Evolutionary conservation across 768 basidiomycete species (phyloP), one percentile per base, ranked within the genome.

Genomic region (Ramaria rubella): DNA sequence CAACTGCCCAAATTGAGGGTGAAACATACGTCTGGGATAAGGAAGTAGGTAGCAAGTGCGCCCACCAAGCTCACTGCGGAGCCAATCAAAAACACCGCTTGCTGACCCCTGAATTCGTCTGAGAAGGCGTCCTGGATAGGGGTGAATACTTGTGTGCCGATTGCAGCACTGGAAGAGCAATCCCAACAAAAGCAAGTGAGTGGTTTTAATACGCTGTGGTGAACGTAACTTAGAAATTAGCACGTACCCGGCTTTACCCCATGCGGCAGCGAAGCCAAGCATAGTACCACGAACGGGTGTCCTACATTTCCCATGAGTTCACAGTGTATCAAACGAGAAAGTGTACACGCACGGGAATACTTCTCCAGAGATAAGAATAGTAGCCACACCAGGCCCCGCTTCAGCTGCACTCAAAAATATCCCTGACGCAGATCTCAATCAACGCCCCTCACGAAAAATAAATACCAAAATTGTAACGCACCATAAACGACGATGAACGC

Each of bases 161-260:
- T 36, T 36, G 34, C 7, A 36, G 34, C 34, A 7, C 34, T 36
- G n/a, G n/a, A n/a, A 36, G 8, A 36, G 34, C 34, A 36, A 36
- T 36, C 34, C 17, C 8, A 36, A 8, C 17, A 36, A 36, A 36
- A 7, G 7, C 34, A 36, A 7, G 34, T 36, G 17, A 7, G 17
- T 36, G 17, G 34, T 36, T 7, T 36, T 17, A 36, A 36, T n/a
- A n/a, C n/a, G n/a, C n/a, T n/a, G 17, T 30, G 33, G 30, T 29
- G 31, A 30, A 14, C 0, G n/a, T n/a, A n/a, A n/a, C n/a, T n/a
- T n/a, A n/a, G n/a, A n/a, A n/a, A n/a, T n/a, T n/a, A n/a, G n/a
- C n/a, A n/a, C n/a, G n/a, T 64, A 65, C n/a, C 67, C 67, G 36
- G 62, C 61, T 50, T 68, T 68, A 12, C 67, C 66, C 11, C 65